These are phyloP conservation scores for Botrytis pseudocinerea DNA, from an alignment of 2,329 filamentous ascomycete genomes.

Conservation along the genomic window DNA sequence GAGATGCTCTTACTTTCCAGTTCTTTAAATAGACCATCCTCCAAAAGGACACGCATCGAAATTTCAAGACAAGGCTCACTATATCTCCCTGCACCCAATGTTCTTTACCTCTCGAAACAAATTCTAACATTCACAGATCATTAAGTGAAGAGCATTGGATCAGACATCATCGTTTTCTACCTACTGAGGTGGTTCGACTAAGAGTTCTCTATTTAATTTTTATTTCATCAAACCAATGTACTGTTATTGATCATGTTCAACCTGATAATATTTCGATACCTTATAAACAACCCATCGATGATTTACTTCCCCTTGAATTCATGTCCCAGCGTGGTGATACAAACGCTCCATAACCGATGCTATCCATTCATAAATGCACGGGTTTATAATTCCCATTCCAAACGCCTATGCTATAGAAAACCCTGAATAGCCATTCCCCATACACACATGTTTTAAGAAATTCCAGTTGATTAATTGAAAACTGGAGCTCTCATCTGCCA, in stretches of 20 bases:
- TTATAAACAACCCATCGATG: background rate
- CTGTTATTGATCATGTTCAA: background rate
- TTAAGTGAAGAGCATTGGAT: background rate
- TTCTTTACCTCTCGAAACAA: background rate
- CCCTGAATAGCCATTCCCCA: background rate
- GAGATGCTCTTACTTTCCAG: background rate
- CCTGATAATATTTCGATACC: background rate
- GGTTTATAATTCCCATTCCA: background rate
- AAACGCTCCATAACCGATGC: slow-evolving; percentile 5
- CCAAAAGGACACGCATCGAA: background rate
- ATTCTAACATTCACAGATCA: background rate
- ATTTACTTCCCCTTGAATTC: background rate
- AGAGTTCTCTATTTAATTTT: background rate
- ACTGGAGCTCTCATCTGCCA: slow-evolving; percentile 60
- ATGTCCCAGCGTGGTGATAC: background rate
- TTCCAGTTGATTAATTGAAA: background rate
- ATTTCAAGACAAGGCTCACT: background rate
- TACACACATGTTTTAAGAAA: background rate
- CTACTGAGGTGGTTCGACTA: background rate
- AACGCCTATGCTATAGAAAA: slow-evolving; percentile 8
- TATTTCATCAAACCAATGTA: background rate
- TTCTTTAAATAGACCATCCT: background rate
- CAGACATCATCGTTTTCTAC: background rate
- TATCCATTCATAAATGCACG: slow-evolving; percentile 4
- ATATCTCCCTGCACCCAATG: background rate